A percentile compares a stretch with the other conserved stretches of the same genome.
Evolutionary conservation across 2,329 filamentous ascomycete species (phyloP).

Genomic region (Aureobasidium vineae): DNA sequence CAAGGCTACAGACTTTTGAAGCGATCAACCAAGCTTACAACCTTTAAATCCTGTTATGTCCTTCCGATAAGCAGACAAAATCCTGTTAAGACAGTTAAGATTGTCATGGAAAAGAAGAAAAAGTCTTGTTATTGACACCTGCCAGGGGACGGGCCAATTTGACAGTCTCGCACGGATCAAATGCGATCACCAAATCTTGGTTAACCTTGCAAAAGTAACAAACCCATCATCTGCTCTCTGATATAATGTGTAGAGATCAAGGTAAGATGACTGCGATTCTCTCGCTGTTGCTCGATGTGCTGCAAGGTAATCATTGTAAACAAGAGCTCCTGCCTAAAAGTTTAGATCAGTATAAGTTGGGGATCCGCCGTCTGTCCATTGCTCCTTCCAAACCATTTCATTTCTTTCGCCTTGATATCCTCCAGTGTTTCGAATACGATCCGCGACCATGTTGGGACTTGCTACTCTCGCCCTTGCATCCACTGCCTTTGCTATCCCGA

Average conservation of each 20-base stretch:
- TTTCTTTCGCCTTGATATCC: not conserved
- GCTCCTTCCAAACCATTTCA: not conserved
- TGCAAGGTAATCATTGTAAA: slow-evolving; percentile 5
- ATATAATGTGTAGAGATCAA: not conserved
- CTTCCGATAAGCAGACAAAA: not conserved
- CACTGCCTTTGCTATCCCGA: not conserved
- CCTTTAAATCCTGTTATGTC: not conserved
- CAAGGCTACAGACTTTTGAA: too few relatives aligned
- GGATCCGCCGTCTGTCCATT: not conserved
- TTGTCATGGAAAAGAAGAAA: not conserved
- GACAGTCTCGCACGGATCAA: not conserved
- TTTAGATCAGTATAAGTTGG: not conserved
- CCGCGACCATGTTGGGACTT: slow-evolving; percentile 5
- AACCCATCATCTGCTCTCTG: not conserved
- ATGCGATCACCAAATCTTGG: slow-evolving; percentile 1
- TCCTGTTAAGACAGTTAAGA: not conserved
- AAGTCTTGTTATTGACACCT: not conserved
- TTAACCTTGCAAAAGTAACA: slow-evolving; percentile 9
- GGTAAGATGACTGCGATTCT: not conserved
- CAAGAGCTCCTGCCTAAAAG: not conserved
- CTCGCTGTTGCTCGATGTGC: not conserved
- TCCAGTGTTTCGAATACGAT: not conserved
- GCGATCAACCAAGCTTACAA: not conserved
- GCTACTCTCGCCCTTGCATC: not conserved
- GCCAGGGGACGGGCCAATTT: slow-evolving; percentile 4